Evolutionary conservation across 176 grass and related monocot genomes (phyloP), one percentile per base, ranked within the genome.

Genomic region (Areca catechu): DNA sequence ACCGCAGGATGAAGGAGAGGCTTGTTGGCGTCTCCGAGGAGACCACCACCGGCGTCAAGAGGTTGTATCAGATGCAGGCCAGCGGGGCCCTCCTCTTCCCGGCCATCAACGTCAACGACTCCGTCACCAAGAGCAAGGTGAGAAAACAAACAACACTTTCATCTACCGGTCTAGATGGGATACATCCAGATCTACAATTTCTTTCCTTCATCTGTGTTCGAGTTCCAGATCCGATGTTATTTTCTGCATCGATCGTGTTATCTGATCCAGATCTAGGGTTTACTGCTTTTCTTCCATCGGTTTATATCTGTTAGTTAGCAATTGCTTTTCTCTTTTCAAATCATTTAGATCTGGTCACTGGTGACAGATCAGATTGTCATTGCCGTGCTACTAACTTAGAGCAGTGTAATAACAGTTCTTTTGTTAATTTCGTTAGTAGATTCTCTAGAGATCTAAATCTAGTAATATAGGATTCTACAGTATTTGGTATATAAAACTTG

Each of bases 101-200:
- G 5, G 90, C 85, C 27, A 95, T 95, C 50, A 95, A 89, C 69
- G 90, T 95, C 53, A 95, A 95, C 20, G 90, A 95, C 58, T 89
- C 90, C 25, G 90, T 89, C 74, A 95, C 90, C 62, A 95, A 95
- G 85, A 92, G 93, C 87, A 98, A 98, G 93, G 93, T 98, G 51
- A 59, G 21, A 14, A 3, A 43, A 43, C 7, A 12, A 43, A 43
- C 30, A 34, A 1, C 30, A 43, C 12, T 10, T 43, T 12, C 34
- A 14, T 3, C 7, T 43, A 9, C 49, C 54, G 50, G 15, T 27
- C 3, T 27, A 29, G 53, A 25, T 49, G 16, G 6, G 34, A 43
- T 43, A 15, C 17, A 62, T 67, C 34, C 15, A 34, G 19, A 59
- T 64, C 27, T 79, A 56, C 12, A 17, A 21, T 43, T 10, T 69